These are phyloP conservation scores for Cinchona pubescens DNA, from an alignment of 257 asterid species.

Conservation along the genomic window DNA sequence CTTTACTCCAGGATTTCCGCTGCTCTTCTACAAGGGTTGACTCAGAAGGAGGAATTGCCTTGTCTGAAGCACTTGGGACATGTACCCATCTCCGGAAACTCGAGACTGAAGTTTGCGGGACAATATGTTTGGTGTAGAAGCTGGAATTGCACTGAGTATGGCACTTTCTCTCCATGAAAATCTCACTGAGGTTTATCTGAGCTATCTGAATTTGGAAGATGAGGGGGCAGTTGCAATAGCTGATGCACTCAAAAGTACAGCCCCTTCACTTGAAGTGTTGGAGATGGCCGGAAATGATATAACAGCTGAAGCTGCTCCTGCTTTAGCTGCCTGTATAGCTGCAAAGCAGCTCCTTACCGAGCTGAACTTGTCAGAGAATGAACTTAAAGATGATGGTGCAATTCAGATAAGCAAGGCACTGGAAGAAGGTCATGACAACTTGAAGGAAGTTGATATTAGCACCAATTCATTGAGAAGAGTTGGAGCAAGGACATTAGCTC, in stretches of 20 bases:
- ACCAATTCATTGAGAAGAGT: constrained; percentile 59
- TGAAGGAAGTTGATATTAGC: constrained; percentile 82
- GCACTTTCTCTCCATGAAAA: constrained; percentile 46
- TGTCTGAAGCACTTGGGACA: constrained; percentile 68
- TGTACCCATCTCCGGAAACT: constrained; percentile 71
- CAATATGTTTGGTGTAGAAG: constrained; percentile 87
- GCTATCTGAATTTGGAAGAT: constrained; percentile 88
- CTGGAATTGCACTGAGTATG: constrained; percentile 68
- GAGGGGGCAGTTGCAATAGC: constrained; percentile 74
- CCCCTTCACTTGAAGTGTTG: constrained; percentile 62
- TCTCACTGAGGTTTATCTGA: constrained; percentile 67
- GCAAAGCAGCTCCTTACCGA: constrained; percentile 52
- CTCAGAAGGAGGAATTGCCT: constrained; percentile 77
- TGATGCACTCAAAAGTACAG: constrained; percentile 58
- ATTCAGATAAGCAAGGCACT: constrained; percentile 63
- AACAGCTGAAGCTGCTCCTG: constrained; percentile 64
- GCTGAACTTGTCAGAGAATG: constrained; percentile 78
- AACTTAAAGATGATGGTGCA: constrained; percentile 84
- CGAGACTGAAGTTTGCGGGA: constrained; percentile 94
- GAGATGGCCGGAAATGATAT: constrained; percentile 96
- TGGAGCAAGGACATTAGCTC: constrained; percentile 62
- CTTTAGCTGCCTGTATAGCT: constrained; percentile 60
- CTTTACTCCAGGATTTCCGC: constrained; percentile 72
- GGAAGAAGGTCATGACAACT: constrained; percentile 48
- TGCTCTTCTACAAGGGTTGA: constrained; percentile 95